phyloP scores from a whole-genome alignment of 2,329 filamentous ascomycete species.

The Aspergillus pseudotamarii region DNA sequence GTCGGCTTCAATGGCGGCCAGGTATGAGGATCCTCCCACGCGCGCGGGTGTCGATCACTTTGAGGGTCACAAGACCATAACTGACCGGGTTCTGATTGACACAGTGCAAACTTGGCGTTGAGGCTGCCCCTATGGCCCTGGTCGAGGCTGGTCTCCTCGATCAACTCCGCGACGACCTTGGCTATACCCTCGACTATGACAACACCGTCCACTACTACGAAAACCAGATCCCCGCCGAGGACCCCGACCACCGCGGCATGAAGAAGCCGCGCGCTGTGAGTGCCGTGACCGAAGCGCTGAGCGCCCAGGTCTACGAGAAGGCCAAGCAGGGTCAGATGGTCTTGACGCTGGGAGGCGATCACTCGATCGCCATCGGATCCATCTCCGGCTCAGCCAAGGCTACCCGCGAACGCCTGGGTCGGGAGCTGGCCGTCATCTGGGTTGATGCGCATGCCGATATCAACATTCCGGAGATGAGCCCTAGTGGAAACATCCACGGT shows the following conservation, averaged over 20 bases:
- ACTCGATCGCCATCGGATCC: conserved; percentile 94
- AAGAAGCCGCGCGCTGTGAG: conserved; percentile 88
- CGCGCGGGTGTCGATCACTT: background rate
- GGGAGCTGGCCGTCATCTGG: conserved; percentile 95
- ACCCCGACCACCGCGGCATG: conserved; percentile 87
- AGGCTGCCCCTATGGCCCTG: conserved; percentile 84
- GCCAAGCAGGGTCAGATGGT: conserved; percentile 82
- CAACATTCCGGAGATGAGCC: conserved; percentile 89
- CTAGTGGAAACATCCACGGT: conserved; percentile 92
- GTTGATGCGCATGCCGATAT: conserved; percentile 98
- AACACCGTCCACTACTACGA: conserved; percentile 78
- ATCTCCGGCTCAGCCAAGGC: conserved; percentile 86
- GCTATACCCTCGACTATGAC: conserved; percentile 86
- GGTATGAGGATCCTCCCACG: conserved; percentile 56
- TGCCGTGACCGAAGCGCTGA: conserved; percentile 78
- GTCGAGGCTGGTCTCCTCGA: conserved; percentile 84
- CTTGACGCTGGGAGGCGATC: conserved; percentile 91
- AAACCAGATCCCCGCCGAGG: conserved; percentile 67
- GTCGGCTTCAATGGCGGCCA: conserved; percentile 97
- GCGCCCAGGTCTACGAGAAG: conserved; percentile 83
- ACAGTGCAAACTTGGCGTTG: conserved; percentile 87
- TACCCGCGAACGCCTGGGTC: conserved; percentile 75
- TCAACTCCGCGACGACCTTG: conserved; percentile 81
- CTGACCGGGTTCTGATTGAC: background rate
- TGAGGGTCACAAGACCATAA: background rate